A percentile compares a stretch with the other conserved stretches of the same genome.
phyloP scores from a whole-genome alignment of 805 yeast species.

The Wickerhamiella musiphila region DNA sequence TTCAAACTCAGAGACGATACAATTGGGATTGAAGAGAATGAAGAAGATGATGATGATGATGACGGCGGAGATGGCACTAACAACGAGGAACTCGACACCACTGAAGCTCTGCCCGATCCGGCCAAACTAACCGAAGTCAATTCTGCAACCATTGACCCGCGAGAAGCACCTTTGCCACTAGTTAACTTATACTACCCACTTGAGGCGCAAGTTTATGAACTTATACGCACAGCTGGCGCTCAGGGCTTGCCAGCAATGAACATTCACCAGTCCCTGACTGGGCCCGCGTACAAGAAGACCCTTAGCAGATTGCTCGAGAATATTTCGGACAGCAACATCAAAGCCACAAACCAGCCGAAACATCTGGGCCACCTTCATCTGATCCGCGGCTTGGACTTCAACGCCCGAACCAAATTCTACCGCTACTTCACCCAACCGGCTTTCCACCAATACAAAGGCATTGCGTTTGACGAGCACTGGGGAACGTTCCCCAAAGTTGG shows the following conservation, averaged over 20 bases:
- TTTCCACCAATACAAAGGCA: slow-evolving; percentile 22
- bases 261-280: slow-evolving; percentile 33
- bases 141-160: slow-evolving; percentile 3
- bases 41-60: slow-evolving; percentile 22
- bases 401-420: slow-evolving; percentile 57
- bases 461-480: slow-evolving; percentile 16
- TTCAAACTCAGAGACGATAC: slow-evolving; percentile 17
- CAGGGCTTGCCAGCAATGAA: slow-evolving; percentile 47
- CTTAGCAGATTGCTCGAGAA: slow-evolving; percentile 35
- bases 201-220: slow-evolving; percentile 42
- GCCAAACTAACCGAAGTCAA: slow-evolving; percentile 3
- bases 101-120: slow-evolving; percentile 4
- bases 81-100: slow-evolving; percentile 17
- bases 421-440: slow-evolving; percentile 37
- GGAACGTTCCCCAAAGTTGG: slow-evolving; percentile 13
- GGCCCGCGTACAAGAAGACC: slow-evolving; percentile 35
- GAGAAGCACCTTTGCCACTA: neutral
- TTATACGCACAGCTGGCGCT: slow-evolving; percentile 25
- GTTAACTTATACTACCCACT: slow-evolving; percentile 45
- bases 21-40: slow-evolving; percentile 17
- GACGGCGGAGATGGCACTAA: slow-evolving; percentile 18
- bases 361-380: slow-evolving; percentile 25
- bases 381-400: slow-evolving; percentile 49
- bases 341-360: slow-evolving; percentile 5
- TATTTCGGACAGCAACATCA: slow-evolving; percentile 24